Percentiles rank a stretch among this genome's conserved stretches.
These are phyloP conservation scores for Debaryomyces nepalensis DNA, from an alignment of 1,139 yeast species.

Conservation along the genomic window DNA sequence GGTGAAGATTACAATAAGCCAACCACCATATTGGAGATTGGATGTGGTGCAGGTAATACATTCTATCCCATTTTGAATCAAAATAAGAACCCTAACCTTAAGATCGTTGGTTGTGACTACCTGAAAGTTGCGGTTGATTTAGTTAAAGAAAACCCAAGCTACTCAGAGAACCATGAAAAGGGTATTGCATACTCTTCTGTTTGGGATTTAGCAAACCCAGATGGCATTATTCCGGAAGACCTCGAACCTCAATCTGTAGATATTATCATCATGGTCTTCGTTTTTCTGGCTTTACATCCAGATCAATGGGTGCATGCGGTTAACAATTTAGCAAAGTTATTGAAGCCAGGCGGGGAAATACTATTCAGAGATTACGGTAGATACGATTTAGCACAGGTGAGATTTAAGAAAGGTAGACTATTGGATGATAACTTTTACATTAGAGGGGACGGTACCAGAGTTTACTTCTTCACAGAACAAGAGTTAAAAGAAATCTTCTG, in stretches of 20 bases:
- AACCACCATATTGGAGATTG: slow-evolving; percentile 82
- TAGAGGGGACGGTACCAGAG: slow-evolving; percentile 98
- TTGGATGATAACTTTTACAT: slow-evolving; percentile 92
- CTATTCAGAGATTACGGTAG: slow-evolving; percentile 94
- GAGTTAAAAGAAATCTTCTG: slow-evolving; percentile 81
- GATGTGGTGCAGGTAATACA: slow-evolving; percentile 99
- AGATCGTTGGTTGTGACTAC: slow-evolving; percentile 86
- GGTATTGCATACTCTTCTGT: slow-evolving; percentile 82
- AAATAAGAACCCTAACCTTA: slow-evolving; percentile 77
- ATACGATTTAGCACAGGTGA: slow-evolving; percentile 91
- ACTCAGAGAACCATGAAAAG: slow-evolving; percentile 47
- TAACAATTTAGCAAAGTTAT: slow-evolving; percentile 63
- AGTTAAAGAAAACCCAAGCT: slow-evolving; percentile 67
- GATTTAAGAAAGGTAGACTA: slow-evolving; percentile 87
- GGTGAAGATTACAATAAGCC: slow-evolving; percentile 67
- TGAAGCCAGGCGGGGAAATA: slow-evolving; percentile 92
- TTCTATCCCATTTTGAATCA: slow-evolving; percentile 85
- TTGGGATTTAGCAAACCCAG: slow-evolving; percentile 91
- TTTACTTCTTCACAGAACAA: slow-evolving; percentile 94
- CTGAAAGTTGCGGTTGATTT: slow-evolving; percentile 88
- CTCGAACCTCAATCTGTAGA: slow-evolving; percentile 84
- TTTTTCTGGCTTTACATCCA: slow-evolving; percentile 91
- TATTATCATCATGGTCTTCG: slow-evolving; percentile 90
- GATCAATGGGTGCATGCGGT: slow-evolving; percentile 88
- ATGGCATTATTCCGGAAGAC: slow-evolving; percentile 79